Evolutionary conservation across 805 yeast species (phyloP).

Genomic region (Candida ascalaphidarum): DNA sequence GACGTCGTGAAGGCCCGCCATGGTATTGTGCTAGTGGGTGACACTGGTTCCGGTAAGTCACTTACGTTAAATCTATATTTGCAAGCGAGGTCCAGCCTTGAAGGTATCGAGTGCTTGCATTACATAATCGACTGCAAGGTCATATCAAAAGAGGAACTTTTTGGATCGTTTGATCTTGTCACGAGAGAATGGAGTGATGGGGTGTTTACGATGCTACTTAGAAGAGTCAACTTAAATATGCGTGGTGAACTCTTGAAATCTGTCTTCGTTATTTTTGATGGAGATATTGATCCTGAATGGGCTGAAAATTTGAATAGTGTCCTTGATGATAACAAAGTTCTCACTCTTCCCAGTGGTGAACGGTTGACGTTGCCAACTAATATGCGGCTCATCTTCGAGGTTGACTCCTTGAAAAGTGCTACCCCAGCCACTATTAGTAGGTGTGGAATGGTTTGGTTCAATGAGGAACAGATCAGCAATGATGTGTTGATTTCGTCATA

Average conservation of each 20-base stretch:
- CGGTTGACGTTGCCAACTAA: conserved; percentile 59
- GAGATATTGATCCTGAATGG: conserved; percentile 93
- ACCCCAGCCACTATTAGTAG: conserved; percentile 91
- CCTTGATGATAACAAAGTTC: conserved; percentile 73
- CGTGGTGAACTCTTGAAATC: conserved; percentile 49
- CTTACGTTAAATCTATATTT: conserved; percentile 42
- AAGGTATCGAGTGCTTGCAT: conserved; percentile 26
- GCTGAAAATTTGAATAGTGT: conserved; percentile 86
- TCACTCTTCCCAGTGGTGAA: conserved; percentile 89
- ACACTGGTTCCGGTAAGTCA: conserved; percentile 69
- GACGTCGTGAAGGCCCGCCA: conserved; percentile 57
- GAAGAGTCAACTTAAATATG: conserved; percentile 46
- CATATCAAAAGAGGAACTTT: conserved; percentile 53
- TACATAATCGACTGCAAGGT: conserved; percentile 70
- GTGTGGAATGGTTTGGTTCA: conserved; percentile 82
- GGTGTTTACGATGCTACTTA: conserved; percentile 55
- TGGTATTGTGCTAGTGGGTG: conserved; percentile 78
- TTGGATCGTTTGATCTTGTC: conserved; percentile 62
- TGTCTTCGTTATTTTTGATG: conserved; percentile 82
- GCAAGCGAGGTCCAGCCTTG: conserved; percentile 28
- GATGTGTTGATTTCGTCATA: too few species aligned
- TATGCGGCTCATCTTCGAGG: conserved; percentile 68
- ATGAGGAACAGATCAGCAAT: conserved; percentile 9
- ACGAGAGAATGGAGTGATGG: conserved; percentile 95
- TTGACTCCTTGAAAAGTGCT: conserved; percentile 52